Base-by-base conservation (phyloP, 495 filamentous ascomycete species). In the Ramalina intermedia region DNA sequence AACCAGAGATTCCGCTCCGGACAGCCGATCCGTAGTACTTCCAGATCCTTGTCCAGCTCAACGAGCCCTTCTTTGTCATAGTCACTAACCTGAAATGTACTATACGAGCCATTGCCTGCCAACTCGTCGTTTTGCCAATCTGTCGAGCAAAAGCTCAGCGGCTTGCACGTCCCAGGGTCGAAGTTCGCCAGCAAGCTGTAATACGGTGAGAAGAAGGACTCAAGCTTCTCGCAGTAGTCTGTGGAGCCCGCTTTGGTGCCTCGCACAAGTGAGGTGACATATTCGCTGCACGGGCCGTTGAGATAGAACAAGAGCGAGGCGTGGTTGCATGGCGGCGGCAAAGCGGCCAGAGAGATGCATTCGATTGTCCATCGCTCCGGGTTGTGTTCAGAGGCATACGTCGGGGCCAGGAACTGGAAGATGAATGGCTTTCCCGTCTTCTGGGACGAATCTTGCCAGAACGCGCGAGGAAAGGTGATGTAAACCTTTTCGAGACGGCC, bases 231-330 rank as follows among this genome's bases (percentile, higher is more conserved):
- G 18, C 67, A 79, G 60, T 74, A 73, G 47, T 63, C 67, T 13
- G 54, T 46, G 2, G 61, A 59, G 41, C 47, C 38, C 6, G 44
- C 24, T 17, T 53, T 38, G 8, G 67, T 50, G 23, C 52, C 37
- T 13, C 53, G 48, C 13, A 76, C 58, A 13, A 66, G 53, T 6
- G 62, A 59, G 12, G 79, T 73, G 47, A 82, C 67, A 50, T 78
- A 61, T 1, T 64, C 58, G 39, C 70, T 65, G 48, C 71, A 73
- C 36, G 69, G 63, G 6, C 89, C 91, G 58, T 82, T 87, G 51
- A 81, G 80, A 70, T 98, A 98, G 72, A 93, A 98, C 21, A 98
- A 74, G 17, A 98, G 72, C 2, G 88, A 95, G 12, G 91, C 85
- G 29, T 94, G 89, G 4, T 80, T 72, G 55, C 65, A 73, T 0